Evolutionary conservation across 2,329 filamentous ascomycete species (phyloP).

Genomic region (Fusarium compactum): DNA sequence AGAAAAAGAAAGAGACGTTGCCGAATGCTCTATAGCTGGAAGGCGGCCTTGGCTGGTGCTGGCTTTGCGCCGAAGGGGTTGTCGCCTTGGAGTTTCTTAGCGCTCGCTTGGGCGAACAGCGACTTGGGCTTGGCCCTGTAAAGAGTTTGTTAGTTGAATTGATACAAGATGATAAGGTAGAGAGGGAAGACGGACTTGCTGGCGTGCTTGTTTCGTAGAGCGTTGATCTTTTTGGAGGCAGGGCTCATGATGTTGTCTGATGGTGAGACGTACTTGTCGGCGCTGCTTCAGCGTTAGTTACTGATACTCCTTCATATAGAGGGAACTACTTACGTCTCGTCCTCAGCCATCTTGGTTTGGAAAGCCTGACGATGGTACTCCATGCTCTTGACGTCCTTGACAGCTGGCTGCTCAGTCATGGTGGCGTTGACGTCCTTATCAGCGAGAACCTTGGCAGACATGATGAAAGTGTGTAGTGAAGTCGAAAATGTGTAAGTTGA

Average conservation of each 20-base stretch:
- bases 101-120: slow-evolving; percentile 73
- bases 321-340: slow-evolving; percentile 67
- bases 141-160: slow-evolving; percentile 35
- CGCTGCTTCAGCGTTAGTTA: slow-evolving; percentile 46
- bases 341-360: slow-evolving; percentile 74
- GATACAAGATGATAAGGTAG: background rate
- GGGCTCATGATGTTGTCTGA: slow-evolving; percentile 93
- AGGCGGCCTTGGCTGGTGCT: slow-evolving; percentile 47
- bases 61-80: slow-evolving; percentile 55
- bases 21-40: slow-evolving; percentile 33
- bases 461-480: slow-evolving; percentile 49
- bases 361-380: slow-evolving; percentile 83
- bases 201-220: slow-evolving; percentile 83
- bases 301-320: too few species aligned
- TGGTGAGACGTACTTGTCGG: slow-evolving; percentile 78
- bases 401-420: slow-evolving; percentile 53
- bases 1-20: slow-evolving; percentile 24
- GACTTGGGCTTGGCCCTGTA: slow-evolving; percentile 74
- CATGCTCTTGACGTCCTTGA: slow-evolving; percentile 72
- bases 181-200: slow-evolving; percentile 71
- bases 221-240: slow-evolving; percentile 83
- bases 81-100: slow-evolving; percentile 69
- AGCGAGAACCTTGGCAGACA: slow-evolving; percentile 72
- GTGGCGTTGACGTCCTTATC: slow-evolving; percentile 74
- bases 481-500: background rate